Conservation (phyloP, 1,284 basidiomycete species). For the Trametes sp. region DNA sequence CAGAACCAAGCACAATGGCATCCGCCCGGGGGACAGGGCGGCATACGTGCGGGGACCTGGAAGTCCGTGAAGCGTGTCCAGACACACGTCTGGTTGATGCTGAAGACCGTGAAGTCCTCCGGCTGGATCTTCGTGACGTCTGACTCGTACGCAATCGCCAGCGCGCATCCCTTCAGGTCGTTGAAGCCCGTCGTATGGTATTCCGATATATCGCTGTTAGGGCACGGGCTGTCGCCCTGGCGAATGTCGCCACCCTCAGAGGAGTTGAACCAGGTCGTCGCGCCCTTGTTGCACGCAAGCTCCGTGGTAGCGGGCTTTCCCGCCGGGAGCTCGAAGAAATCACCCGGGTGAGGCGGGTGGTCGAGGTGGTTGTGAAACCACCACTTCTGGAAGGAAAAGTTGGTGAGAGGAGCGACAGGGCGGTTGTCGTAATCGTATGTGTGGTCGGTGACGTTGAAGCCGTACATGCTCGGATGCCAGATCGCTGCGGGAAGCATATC, state of each 20-base stretch:
- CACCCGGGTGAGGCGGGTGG: conserved; percentile 60
- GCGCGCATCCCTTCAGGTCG: conserved; percentile 68
- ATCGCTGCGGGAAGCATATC: conserved; percentile 32
- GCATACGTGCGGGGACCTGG: conserved; percentile 68
- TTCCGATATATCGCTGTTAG: conserved; percentile 46
- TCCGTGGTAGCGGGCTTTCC: conserved; percentile 59
- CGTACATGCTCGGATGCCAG: conserved; percentile 48
- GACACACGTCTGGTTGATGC: conserved; percentile 75
- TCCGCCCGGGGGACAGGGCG: conserved; percentile 68
- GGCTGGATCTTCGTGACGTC: conserved; percentile 62
- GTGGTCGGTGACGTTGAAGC: conserved; percentile 62
- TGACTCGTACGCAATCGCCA: conserved; percentile 75
- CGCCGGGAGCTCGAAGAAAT: conserved; percentile 64
- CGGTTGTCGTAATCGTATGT: conserved; percentile 61
- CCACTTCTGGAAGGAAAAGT: conserved; percentile 65
- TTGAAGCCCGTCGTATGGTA: conserved; percentile 62
- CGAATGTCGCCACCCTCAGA: conserved; percentile 58
- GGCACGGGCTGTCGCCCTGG: conserved; percentile 57
- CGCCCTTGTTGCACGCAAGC: conserved; percentile 63
- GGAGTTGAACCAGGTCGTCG: conserved; percentile 58
- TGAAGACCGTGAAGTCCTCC: conserved; percentile 74
- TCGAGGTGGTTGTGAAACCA: conserved; percentile 72
- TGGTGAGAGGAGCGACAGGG: conserved; percentile 59
- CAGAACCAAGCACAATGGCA: conserved; percentile 80
- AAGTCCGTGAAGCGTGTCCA: conserved; percentile 73